Evolutionary conservation across 2,329 filamentous ascomycete species (phyloP), one percentile per base, ranked within the genome.

Genomic region (Colletotrichum endophyticum): DNA sequence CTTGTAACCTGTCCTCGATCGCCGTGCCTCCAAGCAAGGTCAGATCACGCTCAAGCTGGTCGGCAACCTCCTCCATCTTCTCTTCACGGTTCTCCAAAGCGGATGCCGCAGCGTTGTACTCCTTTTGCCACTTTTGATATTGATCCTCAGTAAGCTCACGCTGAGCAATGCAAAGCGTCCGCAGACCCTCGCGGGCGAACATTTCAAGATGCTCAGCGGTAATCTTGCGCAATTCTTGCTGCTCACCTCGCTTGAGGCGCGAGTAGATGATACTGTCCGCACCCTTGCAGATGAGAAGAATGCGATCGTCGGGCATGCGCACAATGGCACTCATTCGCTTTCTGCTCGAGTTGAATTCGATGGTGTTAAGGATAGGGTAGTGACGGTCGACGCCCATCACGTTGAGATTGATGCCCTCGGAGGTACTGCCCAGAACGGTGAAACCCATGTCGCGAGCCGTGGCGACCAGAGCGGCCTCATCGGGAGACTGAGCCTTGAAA

Each of bases 251-350:
- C 85, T 93, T 95, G 76, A 99, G 89, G 8, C 97, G 94, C 9
- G 96, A 96, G 84, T 99, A 99, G 79, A 99, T 99, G 81, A 99
- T 94, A 81, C 95, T 98, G 84, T 99, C 97, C 39, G 97, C 97
- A 78, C 97, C 97, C 87, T 99, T 99, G 89, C 97, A 99, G 86
- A 98, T 98, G 1, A 99, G 90, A 71, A 97, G 90, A 77, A 99
- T 98, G 75, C 91, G 93, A 56, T 95, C 94, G 84, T 99, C 92
- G 0, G 97, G 96, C 96, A 99, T 98, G 74, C 95, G 92, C 67
- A 99, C 93, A 79, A 99, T 98, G 3, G 96, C 95, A 85, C 96
- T 99, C 97, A 99, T 99, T 79, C 97, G 92, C 87, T 99, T 99
- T 81, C 97, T 92, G 59, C 94, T 96, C 0, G 96, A 99, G 84